Evolutionary conservation across 305 asterid genomes (phyloP).

Genomic region (Rubia peregrina): DNA sequence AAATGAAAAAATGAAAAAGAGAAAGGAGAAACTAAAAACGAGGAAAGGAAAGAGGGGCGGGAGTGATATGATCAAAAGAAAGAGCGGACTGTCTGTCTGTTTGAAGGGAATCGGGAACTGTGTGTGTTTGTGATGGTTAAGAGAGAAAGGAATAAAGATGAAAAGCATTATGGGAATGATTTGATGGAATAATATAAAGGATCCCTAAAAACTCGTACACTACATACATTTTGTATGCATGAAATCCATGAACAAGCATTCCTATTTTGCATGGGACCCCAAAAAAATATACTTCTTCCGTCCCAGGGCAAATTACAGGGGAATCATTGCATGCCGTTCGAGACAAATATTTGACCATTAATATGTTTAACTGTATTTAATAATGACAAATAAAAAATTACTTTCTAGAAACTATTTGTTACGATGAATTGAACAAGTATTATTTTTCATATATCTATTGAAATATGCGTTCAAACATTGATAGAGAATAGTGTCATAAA

Average conservation of each 20-base stretch:
- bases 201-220: constrained; percentile 2
- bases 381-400: no score
- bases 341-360: no score
- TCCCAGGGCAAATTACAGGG: no score
- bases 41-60: constrained; percentile 19
- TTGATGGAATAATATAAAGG: constrained; percentile 22
- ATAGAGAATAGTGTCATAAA: no score
- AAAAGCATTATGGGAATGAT: constrained; percentile 30
- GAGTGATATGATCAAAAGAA: constrained; percentile 27
- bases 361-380: no score
- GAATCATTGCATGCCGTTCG: no score
- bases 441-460: no score
- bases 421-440: no score
- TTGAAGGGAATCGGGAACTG: constrained; percentile 67
- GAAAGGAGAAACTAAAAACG: constrained; percentile 10
- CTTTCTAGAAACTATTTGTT: no score
- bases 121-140: constrained; percentile 25
- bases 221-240: constrained; percentile 20
- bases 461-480: no score
- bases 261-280: constrained; percentile 12
- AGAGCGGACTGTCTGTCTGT: constrained; percentile 51
- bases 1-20: constrained; percentile 5
- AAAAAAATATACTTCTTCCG: no score
- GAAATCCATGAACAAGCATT: constrained; percentile 22
- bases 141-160: constrained; percentile 42